A percentile compares a stretch with the other conserved stretches of the same genome.
Evolutionary conservation across 805 yeast genomes (phyloP).

Genomic region (Candida argentea): DNA sequence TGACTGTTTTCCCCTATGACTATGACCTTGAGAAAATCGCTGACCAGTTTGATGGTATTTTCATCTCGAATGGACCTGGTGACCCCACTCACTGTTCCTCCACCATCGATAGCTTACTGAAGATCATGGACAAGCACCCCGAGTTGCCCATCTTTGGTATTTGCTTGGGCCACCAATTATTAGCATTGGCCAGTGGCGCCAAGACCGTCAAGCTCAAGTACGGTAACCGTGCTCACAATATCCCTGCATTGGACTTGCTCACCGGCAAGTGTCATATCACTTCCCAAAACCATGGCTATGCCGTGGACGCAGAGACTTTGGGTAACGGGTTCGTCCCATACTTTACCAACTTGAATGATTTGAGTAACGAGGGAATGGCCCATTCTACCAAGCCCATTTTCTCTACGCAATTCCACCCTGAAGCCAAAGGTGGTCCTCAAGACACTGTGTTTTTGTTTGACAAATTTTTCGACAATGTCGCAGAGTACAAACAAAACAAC

Average conservation of each 20-base stretch:
- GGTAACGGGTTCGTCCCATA: conserved; percentile 75
- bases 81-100: conserved; percentile 86
- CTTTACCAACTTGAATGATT: conserved; percentile 88
- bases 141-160: conserved; percentile 93
- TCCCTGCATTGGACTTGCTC: conserved; percentile 83
- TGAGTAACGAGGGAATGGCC: conserved; percentile 96
- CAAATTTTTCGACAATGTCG: conserved; percentile 69
- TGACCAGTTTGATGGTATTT: conserved; percentile 86
- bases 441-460: conserved; percentile 90
- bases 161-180: conserved; percentile 93
- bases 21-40: conserved; percentile 90
- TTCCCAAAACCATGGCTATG: conserved; percentile 98
- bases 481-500: conserved; percentile 33
- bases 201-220: conserved; percentile 86
- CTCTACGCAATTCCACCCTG: conserved; percentile 98
- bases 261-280: conserved; percentile 96
- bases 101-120: conserved; percentile 65
- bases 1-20: conserved; percentile 94
- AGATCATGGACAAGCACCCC: conserved; percentile 51
- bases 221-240: conserved; percentile 98
- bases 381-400: conserved; percentile 82
- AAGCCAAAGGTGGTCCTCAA: conserved; percentile 97
- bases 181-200: conserved; percentile 93
- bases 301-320: conserved; percentile 77
- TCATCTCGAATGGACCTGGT: conserved; percentile 95